Base-by-base conservation (phyloP, 306 rosid species). In the Vigna unguiculata region DNA sequence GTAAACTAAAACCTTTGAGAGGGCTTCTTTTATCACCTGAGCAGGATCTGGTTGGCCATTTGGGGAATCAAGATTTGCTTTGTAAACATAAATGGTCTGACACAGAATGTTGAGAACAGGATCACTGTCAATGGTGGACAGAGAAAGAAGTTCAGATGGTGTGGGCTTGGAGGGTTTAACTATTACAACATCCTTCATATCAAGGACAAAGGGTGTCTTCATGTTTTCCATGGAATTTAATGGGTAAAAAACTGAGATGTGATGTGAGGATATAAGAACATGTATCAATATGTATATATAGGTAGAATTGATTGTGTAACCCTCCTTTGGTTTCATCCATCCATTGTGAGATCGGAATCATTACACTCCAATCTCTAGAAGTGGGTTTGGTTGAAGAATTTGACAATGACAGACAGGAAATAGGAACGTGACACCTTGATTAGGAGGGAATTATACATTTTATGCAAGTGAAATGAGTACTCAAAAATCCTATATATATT, bases 21-120 rank as follows among this genome's bases (percentile, higher is more conserved):
- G 83, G 28, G 87, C 88, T 77, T 84, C 78, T 69, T 80, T 77
- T 2, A 87, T 62, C n/a, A 84, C 51, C 28, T 2, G 34, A 63
- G 58, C 48, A 30, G 83, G 85, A 58, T 87, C 80, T 15, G 11
- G 34, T 46, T 73, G 32, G 20, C 14, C 69, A 73, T 41, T 25
- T 22, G 41, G 55, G 24, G 64, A 71, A 43, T 72, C 65, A 72
- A 46, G 20, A 20, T 30, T 79, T 71, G 76, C 1, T 66, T 52
- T 13, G 57, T 64, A 85, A 14, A 79, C 84, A 54, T 70, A 75
- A 66, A 85, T 54, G 20, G 72, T 71, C 4, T 83, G 81, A 22
- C 80, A 58, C 0, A 77, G 67, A 46, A 32, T 12, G 46, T 86
- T 48, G 22, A 24, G 67, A 9, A 45, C 52, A 0, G 51, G 54